Evolutionary conservation across 306 rosid species (phyloP), one percentile per base, ranked within the genome.

Genomic region (Prinsepia uniflora): DNA sequence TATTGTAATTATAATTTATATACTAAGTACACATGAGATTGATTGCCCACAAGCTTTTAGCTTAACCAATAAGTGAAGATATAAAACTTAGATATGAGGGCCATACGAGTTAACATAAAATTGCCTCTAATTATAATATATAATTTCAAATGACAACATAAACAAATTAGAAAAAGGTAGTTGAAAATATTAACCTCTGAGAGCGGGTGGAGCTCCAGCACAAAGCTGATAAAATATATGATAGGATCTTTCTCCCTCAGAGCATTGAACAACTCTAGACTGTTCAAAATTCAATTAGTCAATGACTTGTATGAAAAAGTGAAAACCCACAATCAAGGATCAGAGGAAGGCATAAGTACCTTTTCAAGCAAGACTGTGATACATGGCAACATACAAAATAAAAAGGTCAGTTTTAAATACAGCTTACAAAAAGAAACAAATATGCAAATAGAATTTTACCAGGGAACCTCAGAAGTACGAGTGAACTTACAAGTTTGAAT

Each of bases 251-350:
- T 94, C 99, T 73, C 97, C 97, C 75, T 86, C 96, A 24, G 85
- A 87, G 90, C 99, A 94, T 85, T 94, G 97, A 72, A 94, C 99
- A 61, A 94, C 99, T 85, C 99, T 86, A 67, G 99, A 94, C 99
- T 94, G 96, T 85, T 75, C 40, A 68, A 39, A 43, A 46, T 55
- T 67, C 63, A 75, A 56, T 78, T 61, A 76, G 67, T 76, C 50
- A 48, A 68, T 69, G 36, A 79, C 48, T 39, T 65, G 69, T 67
- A 43, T 71, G 58, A 67, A 73, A 65, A 53, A 63, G 11, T 70
- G 72, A 69, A 52, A 76, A 54, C 67, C 68, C 50, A 56, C 34
- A 62, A 72, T 67, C 47, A 72, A 75, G 49, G 63, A 57, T 19
- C 44, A 68, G 63, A 73, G 80, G 65, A 74, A 52, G 18, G 55